A percentile compares a stretch with the other conserved stretches of the same genome.
Evolutionary conservation across 1,284 basidiomycete species (phyloP).

Genomic region (Rhodotorula sp.): DNA sequence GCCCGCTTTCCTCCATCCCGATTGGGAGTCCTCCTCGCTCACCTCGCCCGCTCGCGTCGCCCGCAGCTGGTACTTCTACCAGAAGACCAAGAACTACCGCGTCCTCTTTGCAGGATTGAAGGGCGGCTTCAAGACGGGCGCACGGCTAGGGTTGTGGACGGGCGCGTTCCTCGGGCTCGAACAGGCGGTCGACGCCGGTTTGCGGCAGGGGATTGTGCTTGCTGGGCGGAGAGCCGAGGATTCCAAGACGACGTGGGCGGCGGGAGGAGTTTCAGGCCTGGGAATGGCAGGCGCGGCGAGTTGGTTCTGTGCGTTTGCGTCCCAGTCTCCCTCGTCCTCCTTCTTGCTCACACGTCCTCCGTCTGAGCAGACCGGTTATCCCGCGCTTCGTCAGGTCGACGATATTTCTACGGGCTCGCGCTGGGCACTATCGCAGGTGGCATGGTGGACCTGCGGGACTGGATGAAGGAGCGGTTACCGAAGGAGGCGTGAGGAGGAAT

Average conservation of each 20-base stretch:
- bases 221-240: background rate
- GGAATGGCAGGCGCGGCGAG: conserved; percentile 31
- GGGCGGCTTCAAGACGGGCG: conserved; percentile 62
- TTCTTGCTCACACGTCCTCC: background rate
- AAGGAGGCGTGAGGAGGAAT: background rate
- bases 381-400: conserved; percentile 15
- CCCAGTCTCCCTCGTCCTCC: background rate
- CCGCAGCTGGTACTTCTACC: conserved; percentile 75
- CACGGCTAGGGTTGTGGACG: conserved; percentile 55
- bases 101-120: conserved; percentile 70
- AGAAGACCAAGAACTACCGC: conserved; percentile 86
- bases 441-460: conserved; percentile 32
- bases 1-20: background rate
- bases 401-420: conserved; percentile 33
- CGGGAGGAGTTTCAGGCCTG: conserved; percentile 29
- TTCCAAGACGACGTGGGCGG: conserved; percentile 20
- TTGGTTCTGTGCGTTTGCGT: conserved; percentile 37
- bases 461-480: conserved; percentile 16
- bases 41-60: background rate
- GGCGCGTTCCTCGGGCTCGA: conserved; percentile 37
- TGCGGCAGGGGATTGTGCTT: background rate
- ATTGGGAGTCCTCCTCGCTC: background rate
- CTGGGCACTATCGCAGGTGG: conserved; percentile 41
- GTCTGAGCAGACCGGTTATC: conserved; percentile 35
- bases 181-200: conserved; percentile 25